These are phyloP conservation scores for Plasmodium vivax DNA, from an alignment of 169 alveolate species.

Conservation along the genomic window DNA sequence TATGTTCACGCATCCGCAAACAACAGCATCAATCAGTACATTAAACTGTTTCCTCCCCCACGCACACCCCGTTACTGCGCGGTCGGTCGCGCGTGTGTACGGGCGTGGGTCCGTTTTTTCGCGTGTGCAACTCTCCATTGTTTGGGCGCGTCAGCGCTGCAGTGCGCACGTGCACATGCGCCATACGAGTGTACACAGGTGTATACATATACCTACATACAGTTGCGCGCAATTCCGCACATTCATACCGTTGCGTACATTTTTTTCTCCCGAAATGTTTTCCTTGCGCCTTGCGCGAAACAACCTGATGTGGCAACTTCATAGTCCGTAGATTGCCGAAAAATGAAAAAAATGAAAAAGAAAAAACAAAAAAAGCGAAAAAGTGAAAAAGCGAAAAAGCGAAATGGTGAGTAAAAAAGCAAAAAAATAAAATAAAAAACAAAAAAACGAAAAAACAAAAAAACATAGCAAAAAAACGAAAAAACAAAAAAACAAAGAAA, in stretches of 20 bases:
- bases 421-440: neutral
- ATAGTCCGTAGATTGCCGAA: neutral
- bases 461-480: neutral
- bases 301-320: neutral
- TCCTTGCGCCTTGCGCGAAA: neutral
- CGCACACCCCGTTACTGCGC: neutral
- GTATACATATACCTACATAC: neutral
- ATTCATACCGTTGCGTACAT: neutral
- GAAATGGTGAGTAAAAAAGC: neutral
- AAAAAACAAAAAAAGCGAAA: neutral
- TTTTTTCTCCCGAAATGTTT: neutral
- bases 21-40: too few relatives aligned
- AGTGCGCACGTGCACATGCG: neutral
- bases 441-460: neutral
- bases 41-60: neutral
- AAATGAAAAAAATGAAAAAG: slow-evolving; percentile 6
- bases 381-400: neutral
- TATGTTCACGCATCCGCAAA: neutral
- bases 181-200: neutral
- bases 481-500: neutral
- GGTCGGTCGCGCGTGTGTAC: neutral
- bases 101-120: neutral
- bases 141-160: neutral
- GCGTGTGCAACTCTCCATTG: neutral
- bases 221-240: neutral